Percentiles rank a stretch among this genome's conserved stretches.
Conservation (phyloP, 495 filamentous ascomycete species). For the Daldinia grandis region DNA sequence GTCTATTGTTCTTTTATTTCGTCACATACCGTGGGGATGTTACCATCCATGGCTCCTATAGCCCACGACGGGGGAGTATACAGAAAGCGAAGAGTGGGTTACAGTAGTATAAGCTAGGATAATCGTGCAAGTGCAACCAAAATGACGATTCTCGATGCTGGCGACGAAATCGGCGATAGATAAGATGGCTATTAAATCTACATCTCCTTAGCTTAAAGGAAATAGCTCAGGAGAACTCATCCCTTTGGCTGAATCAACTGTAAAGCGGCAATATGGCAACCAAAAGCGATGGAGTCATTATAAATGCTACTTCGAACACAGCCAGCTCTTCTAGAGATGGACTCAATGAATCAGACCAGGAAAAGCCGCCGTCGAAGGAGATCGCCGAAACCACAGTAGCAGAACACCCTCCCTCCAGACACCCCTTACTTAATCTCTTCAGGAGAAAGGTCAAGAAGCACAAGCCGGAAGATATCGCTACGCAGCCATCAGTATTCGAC, state of each 20-base stretch:
- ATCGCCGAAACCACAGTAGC: neutral
- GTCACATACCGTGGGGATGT: conserved; percentile 28
- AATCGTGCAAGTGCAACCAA: conserved; percentile 23
- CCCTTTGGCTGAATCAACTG: neutral
- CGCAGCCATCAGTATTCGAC: conserved; percentile 61
- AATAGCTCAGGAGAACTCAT: neutral
- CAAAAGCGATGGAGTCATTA: conserved; percentile 4
- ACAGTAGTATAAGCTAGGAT: neutral
- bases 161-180: conserved; percentile 9
- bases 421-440: conserved; percentile 16
- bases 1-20: conserved; percentile 24
- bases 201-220: neutral
- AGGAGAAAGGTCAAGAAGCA: conserved; percentile 3
- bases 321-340: conserved; percentile 12
- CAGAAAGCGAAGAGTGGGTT: neutral
- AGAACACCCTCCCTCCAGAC: neutral
- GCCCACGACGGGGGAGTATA: conserved; percentile 3
- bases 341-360: conserved; percentile 7
- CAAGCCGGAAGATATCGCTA: conserved; percentile 54
- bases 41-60: conserved; percentile 7
- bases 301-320: neutral
- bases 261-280: conserved; percentile 2
- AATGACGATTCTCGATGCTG: conserved; percentile 24
- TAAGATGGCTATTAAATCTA: conserved; percentile 7
- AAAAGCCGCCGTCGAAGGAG: conserved; percentile 8